These are phyloP conservation scores for Psidium friedrichsthalianum DNA, from an alignment of 345 rosid species.

Conservation along the genomic window DNA sequence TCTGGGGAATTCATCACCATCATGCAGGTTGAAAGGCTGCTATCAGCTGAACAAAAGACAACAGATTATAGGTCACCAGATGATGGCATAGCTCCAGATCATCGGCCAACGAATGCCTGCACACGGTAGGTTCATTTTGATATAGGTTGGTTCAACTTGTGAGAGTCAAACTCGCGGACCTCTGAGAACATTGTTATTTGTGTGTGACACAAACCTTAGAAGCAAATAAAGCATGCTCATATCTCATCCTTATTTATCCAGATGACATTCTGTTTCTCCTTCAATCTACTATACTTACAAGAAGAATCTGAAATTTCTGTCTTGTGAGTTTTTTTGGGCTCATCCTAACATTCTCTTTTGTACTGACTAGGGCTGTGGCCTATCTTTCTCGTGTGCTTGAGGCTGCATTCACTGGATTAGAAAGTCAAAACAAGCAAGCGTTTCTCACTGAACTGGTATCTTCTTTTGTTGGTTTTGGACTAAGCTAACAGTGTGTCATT, in stretches of 20 bases:
- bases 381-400: conserved; percentile 96
- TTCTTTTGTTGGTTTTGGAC: not conserved
- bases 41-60: conserved; percentile 88
- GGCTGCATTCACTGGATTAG: conserved; percentile 88
- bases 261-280: not conserved
- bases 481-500: not conserved
- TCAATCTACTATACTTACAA: not conserved
- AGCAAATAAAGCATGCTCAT: not conserved
- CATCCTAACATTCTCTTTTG: conserved; percentile 1
- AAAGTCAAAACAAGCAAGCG: conserved; percentile 97
- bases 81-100: conserved; percentile 89
- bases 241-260: not conserved
- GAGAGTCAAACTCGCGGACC: not conserved
- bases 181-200: not conserved
- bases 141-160: not conserved
- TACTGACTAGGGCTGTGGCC: conserved; percentile 67
- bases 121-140: conserved; percentile 41
- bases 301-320: not conserved
- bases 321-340: not conserved
- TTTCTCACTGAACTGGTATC: conserved; percentile 90
- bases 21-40: conserved; percentile 77
- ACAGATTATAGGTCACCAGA: conserved; percentile 90
- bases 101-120: conserved; percentile 97
- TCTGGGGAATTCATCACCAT: not conserved
- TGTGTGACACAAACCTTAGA: not conserved